Base-by-base conservation (phyloP, 1,139 yeast genomes). In the Pichia sp. region DNA sequence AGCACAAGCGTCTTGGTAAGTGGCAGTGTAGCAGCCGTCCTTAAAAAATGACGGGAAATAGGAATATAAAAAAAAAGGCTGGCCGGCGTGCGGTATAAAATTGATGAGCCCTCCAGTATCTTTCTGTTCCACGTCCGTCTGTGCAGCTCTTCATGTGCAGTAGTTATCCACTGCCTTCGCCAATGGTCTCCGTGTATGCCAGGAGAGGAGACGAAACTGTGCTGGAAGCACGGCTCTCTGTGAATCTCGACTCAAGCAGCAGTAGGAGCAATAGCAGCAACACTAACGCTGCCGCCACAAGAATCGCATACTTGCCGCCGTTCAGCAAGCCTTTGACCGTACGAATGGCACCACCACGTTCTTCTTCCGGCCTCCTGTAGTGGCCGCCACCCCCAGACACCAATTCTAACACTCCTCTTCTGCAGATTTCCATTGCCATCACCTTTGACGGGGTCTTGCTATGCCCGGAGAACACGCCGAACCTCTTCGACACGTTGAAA, bases 381-480 rank as follows among this genome's bases (percentile, higher is more conserved):
- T 19, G 23, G 23, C 23, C 23, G 23, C 23, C 23, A 19, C 23
- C 23, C 23, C 23, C 23, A 19, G 23, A 46, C 36, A 11, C 36
- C 5, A 3, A 32, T 48, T 29, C 45, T 38, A 34, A 49, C 44
- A 49, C 34, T 19, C 2, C 23, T 19, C 47, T 2, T 29, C 26
- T 19, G 40, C 19, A 45, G 52, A 45, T 54, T 1, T 19, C 31
- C 19, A 2, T 47, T 11, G 10, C 47, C 2, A n/a, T 56, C 10
- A 10, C 15, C 3, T n/a, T 43, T 7, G 46, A 56, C 29, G 47
- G 13, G 3, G 30, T 54, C 5, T 23, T 38, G 2, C 23, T 56
- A 4, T 36, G 49, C 19, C 31, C 29, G 2, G 26, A 40, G 6
- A 44, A 43, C 23, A 56, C 58, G 10, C 55, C 57, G 0, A 51